Evolutionary conservation across 202 grass and related monocot species (phyloP), one percentile per base, ranked within the genome.

Genomic region (Carex sylvatica): DNA sequence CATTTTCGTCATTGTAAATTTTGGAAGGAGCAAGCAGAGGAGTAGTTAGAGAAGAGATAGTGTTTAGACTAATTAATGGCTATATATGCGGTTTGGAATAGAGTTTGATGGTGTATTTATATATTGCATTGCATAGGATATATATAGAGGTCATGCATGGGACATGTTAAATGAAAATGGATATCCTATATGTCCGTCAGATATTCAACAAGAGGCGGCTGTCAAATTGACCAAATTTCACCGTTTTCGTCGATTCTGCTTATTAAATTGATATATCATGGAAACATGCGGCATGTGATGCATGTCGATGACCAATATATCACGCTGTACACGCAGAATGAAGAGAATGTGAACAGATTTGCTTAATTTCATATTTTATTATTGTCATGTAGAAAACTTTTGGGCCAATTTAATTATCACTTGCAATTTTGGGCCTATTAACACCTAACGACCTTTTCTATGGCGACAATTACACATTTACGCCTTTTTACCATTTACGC

Each of bases 11-110:
- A 65, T 82, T 69, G 22, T 80, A 33, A 49, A 40, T 40, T 40
- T 7, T 3, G 59, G 78, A 80, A 80, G 80, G 80, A 2, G 80
- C 80, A 69, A 67, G 80, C 63, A 82, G 80, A 82, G 80, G 80
- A 68, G 40, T 53, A 68, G 40, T 53, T 63, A 3, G n/a, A n/a
- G n/a, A n/a, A n/a, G n/a, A n/a, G n/a, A n/a, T n/a, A 33, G 19
- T 44, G 16, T 31, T 42, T 54, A 61, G 11, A 61, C 54, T 42
- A 46, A 24, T n/a, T n/a, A n/a, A 3, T 80, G 8, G 31, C 1
- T 81, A 35, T 33, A 19, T 66, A 36, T 66, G 60, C 53, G 22
- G 1, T 33, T 51, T 65, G 23, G 33, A 82, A 5, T 1, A 47
- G 47, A 68, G 61, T 36, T 30, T 64, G 79, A 75, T 81, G 12